Base-by-base conservation (phyloP, 2,329 filamentous ascomycete genomes). In the Pseudocercospora vitis region DNA sequence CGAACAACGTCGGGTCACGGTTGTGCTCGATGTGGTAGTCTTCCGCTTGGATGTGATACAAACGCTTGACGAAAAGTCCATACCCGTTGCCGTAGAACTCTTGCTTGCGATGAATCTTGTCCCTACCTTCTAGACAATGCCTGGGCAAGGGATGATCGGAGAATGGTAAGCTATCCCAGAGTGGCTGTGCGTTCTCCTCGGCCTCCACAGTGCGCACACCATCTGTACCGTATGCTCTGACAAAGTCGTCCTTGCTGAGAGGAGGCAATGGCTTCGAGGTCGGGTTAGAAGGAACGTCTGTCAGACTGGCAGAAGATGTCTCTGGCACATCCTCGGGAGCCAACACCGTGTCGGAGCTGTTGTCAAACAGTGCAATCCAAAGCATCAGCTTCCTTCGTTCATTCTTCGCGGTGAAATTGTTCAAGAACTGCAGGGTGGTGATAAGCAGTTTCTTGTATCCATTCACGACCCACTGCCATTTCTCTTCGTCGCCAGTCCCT, bases 401-500 rank as follows among this genome's bases (percentile, higher is more conserved):
- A 60, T 86, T 86, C 56, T 83, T 79, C 64, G 83, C 82, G 42
- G 84, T 81, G 45, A 85, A 78, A 59, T 86, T 86, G 70, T 86
- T 84, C 51, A 86, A 70, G 59, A 84, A 85, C 64, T 86, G 83
- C n/a, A 86, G 73, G 57, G 81, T 82, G 2, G 82, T 84, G 51
- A 85, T 85, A 62, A 86, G 73, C 14, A 86, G 72, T 62, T 83
- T 82, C 70, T 86, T 85, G 70, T 84, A 85, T 3, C 81, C 78
- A 64, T 83, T 84, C 57, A 85, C 81, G 50, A 85, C 81, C 68
- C 78, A 80, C 69, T 85, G 81, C 82, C 82, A 85, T 60, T 81
- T 81, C 61, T 84, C 81, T 68, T 86, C 81, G 53, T 84, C 82
- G 49, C 79, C 74, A 3, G 79, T 78, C 53, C 82, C 80, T 4